These are phyloP conservation scores for Trametes meyenii DNA, from an alignment of 768 basidiomycete genomes.

Conservation along the genomic window DNA sequence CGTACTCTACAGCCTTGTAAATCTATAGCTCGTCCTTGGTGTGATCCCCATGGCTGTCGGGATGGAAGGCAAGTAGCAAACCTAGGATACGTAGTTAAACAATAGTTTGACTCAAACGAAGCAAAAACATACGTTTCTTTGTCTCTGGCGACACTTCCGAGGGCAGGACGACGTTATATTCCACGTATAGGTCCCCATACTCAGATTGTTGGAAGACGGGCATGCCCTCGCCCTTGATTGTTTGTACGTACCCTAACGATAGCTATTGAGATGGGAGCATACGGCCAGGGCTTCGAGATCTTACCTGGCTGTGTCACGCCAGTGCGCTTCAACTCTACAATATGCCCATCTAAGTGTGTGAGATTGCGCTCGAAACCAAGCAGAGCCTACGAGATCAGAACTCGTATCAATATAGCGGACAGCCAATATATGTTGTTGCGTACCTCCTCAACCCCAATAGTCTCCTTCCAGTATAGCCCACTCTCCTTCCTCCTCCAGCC, in stretches of 20 bases:
- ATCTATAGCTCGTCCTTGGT: slow-evolving; percentile 46
- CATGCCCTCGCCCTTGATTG: slow-evolving; percentile 89
- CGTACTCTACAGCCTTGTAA: slow-evolving; percentile 14
- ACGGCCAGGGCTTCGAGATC: slow-evolving; percentile 20
- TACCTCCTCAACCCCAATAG: slow-evolving; percentile 90
- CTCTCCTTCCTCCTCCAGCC: slow-evolving; percentile 89
- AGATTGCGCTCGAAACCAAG: slow-evolving; percentile 94
- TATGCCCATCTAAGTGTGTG: slow-evolving; percentile 89
- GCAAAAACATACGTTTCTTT: slow-evolving; percentile 68
- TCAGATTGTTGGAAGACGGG: slow-evolving; percentile 59
- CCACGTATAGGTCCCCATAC: slow-evolving; percentile 86
- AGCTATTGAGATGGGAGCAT: background rate
- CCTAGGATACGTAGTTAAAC: slow-evolving; percentile 41
- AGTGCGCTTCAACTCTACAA: slow-evolving; percentile 65
- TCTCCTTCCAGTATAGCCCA: slow-evolving; percentile 90
- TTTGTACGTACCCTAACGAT: slow-evolving; percentile 76
- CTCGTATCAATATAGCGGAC: background rate
- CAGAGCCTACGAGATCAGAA: slow-evolving; percentile 85
- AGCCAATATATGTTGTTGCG: slow-evolving; percentile 24
- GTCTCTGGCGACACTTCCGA: slow-evolving; percentile 65
- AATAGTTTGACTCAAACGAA: background rate
- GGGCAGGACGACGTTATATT: slow-evolving; percentile 93
- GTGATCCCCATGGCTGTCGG: slow-evolving; percentile 31
- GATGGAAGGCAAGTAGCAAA: slow-evolving; percentile 55
- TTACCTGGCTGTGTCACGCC: slow-evolving; percentile 92